Percentiles rank a stretch among this genome's conserved stretches.
These are phyloP conservation scores for Saccharum hybrid DNA, from an alignment of 202 grass and related monocot species.

Conservation along the genomic window DNA sequence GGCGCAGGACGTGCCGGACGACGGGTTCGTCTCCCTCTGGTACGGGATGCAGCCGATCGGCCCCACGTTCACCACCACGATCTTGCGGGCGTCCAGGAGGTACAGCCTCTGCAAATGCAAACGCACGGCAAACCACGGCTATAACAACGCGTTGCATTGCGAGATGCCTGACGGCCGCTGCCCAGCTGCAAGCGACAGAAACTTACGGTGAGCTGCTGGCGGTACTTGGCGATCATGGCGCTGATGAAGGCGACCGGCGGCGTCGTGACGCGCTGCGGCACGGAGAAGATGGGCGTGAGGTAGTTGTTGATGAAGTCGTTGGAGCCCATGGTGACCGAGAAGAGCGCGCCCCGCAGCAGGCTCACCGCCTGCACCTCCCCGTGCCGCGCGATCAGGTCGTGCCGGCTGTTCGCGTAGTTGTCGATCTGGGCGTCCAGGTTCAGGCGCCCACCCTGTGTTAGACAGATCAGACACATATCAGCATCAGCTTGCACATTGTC, in stretches of 20 bases:
- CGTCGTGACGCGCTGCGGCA: constrained; percentile 52
- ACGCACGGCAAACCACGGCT: neutral
- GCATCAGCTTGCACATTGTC: neutral
- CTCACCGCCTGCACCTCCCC: constrained; percentile 56
- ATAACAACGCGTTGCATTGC: neutral
- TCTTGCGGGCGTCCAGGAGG: constrained; percentile 71
- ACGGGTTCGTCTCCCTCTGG: constrained; percentile 64
- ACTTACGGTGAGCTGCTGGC: constrained; percentile 69
- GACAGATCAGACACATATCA: neutral
- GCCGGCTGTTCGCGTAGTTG: constrained; percentile 67
- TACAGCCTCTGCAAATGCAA: constrained; percentile 70
- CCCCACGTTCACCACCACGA: constrained; percentile 77
- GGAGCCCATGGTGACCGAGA: constrained; percentile 73
- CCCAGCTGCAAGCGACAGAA: neutral
- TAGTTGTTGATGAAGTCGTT: constrained; percentile 98
- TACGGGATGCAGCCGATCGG: constrained; percentile 89
- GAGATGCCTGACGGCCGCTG: neutral
- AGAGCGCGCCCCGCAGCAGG: constrained; percentile 62
- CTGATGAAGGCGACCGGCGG: constrained; percentile 58
- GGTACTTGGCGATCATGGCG: constrained; percentile 66
- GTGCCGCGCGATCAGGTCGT: constrained; percentile 60
- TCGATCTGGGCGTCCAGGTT: constrained; percentile 82
- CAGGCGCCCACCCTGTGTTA: constrained; percentile 64
- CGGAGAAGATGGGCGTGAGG: constrained; percentile 63
- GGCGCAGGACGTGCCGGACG: constrained; percentile 48